Percentiles rank a stretch among this genome's conserved stretches.
Evolutionary conservation across 495 filamentous ascomycete genomes (phyloP).

Genomic region (Parathielavia appendiculata): DNA sequence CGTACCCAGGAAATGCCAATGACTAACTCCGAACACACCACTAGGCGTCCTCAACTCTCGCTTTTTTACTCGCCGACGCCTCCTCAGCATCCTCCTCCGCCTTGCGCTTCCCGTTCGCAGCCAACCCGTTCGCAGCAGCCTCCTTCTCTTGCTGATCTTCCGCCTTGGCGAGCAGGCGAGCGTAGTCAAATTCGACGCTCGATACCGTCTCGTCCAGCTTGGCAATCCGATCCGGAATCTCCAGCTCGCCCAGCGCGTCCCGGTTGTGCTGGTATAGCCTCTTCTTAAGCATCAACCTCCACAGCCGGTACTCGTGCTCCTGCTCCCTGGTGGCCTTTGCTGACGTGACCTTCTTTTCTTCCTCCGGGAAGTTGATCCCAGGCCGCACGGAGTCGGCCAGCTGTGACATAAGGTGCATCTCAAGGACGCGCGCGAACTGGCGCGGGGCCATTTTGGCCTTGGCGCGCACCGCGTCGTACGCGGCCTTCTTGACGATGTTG

Average conservation of each 20-base stretch:
- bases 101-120: conserved; percentile 15
- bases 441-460: conserved; percentile 72
- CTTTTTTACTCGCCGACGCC: conserved; percentile 33
- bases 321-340: conserved; percentile 29
- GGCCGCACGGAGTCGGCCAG: conserved; percentile 61
- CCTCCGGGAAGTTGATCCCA: conserved; percentile 23
- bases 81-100: conserved; percentile 16
- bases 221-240: conserved; percentile 66
- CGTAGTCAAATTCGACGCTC: conserved; percentile 79
- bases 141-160: conserved; percentile 24
- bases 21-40: neutral
- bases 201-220: conserved; percentile 74
- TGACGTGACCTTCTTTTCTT: neutral
- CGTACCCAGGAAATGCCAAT: neutral
- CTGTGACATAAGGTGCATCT: conserved; percentile 79
- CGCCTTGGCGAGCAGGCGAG: conserved; percentile 51
- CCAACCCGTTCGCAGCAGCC: conserved; percentile 19
- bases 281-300: conserved; percentile 78
- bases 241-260: conserved; percentile 72
- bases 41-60: conserved; percentile 26
- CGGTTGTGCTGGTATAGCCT: conserved; percentile 73
- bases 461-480: conserved; percentile 56
- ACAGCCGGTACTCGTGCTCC: conserved; percentile 62
- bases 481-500: conserved; percentile 55
- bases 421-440: conserved; percentile 81